Evolutionary conservation across 345 rosid genomes (phyloP).

Genomic region (Mercurialis annua): DNA sequence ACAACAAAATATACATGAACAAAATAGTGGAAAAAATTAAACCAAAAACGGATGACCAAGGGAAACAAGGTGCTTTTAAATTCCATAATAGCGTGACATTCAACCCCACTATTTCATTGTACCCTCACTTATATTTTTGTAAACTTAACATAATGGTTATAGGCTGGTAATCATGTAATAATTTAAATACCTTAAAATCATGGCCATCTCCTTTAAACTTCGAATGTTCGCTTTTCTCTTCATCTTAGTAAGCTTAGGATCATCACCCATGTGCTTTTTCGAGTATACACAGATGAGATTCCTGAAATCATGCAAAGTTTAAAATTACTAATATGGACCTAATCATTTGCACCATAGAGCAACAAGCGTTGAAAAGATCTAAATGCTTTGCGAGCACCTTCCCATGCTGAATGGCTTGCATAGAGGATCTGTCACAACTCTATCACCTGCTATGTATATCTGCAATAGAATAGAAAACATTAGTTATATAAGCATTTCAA

Average conservation of each 20-base stretch:
- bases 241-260: conserved; percentile 82
- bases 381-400: conserved; percentile 49
- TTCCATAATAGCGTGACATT: no score
- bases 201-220: conserved; percentile 95
- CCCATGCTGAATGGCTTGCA: conserved; percentile 99
- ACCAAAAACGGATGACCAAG: background rate
- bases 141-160: background rate
- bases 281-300: conserved; percentile 96
- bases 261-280: conserved; percentile 87
- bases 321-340: conserved; percentile 25
- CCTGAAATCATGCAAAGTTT: conserved; percentile 36
- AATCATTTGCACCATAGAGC: conserved; percentile 21
- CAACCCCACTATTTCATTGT: no score
- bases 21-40: background rate
- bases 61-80: background rate
- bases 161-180: background rate
- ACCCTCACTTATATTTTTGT: no score
- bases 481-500: conserved; percentile 20
- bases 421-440: conserved; percentile 94
- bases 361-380: conserved; percentile 19
- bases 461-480: conserved; percentile 32
- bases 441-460: conserved; percentile 95
- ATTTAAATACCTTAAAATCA: conserved; percentile 64
- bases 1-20: background rate
- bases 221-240: conserved; percentile 85